These are phyloP conservation scores for Amaranthus tricolor DNA, from an alignment of 179 eudicot species.

Conservation along the genomic window DNA sequence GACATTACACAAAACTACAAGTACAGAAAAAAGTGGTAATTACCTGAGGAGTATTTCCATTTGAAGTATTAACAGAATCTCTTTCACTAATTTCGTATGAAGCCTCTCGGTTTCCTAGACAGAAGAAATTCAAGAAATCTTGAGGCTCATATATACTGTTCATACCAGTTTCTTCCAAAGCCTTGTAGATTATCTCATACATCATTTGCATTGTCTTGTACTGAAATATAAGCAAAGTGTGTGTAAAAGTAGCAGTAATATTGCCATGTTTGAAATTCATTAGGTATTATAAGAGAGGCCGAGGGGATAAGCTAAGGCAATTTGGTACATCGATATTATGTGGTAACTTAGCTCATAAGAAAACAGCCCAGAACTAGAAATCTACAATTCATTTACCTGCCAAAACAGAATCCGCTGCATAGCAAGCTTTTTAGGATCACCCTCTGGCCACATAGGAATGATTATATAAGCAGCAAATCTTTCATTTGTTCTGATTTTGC, in stretches of 20 bases:
- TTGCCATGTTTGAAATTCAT: no score
- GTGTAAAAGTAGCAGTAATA: background rate
- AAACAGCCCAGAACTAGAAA: no score
- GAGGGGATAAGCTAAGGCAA: background rate
- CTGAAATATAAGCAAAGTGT: slow-evolving; percentile 34
- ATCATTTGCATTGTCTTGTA: slow-evolving; percentile 87
- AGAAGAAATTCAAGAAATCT: slow-evolving; percentile 77
- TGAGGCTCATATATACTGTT: slow-evolving; percentile 60
- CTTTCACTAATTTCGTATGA: slow-evolving; percentile 16
- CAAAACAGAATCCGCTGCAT: slow-evolving; percentile 79
- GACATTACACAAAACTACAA: background rate
- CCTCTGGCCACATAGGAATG: slow-evolving; percentile 99
- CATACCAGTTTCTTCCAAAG: slow-evolving; percentile 63
- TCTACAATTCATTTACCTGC: slow-evolving; percentile 50
- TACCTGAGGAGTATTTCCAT: slow-evolving; percentile 48
- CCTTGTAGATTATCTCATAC: slow-evolving; percentile 70
- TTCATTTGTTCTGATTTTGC: slow-evolving; percentile 69
- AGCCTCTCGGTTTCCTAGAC: slow-evolving; percentile 74
- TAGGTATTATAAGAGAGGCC: no score
- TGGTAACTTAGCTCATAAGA: no score
- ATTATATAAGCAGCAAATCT: slow-evolving; percentile 74
- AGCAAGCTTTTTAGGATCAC: slow-evolving; percentile 73
- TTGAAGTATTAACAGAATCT: slow-evolving; percentile 23
- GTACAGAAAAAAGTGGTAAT: background rate
- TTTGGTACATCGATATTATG: background rate